Conservation (phyloP, 2,329 filamentous ascomycete genomes). For the Ophiostoma himal-ulmi region DNA sequence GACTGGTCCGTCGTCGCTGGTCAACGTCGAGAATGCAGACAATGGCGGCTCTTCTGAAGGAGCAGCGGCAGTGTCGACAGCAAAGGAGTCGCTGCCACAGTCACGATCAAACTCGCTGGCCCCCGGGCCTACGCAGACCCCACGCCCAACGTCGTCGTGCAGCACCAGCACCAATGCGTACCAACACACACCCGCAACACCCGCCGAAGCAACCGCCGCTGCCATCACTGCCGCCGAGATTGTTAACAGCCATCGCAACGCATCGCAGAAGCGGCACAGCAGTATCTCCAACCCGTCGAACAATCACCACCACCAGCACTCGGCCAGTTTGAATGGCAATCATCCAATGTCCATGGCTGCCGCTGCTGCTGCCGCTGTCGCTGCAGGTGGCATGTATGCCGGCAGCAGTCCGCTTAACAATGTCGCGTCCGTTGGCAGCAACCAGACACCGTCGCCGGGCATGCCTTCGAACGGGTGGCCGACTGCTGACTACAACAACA, state of each 20-base stretch:
- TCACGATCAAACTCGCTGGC: constrained; percentile 1
- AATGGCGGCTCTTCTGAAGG: neutral
- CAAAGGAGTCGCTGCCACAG: neutral
- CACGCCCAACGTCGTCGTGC: constrained; percentile 23
- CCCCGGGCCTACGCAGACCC: constrained; percentile 10
- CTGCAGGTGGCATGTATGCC: constrained; percentile 1
- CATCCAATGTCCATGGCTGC: neutral
- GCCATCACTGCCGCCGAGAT: constrained; percentile 26
- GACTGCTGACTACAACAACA: constrained; percentile 12
- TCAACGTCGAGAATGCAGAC: neutral
- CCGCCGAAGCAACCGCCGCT: constrained; percentile 24
- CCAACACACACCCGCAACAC: constrained; percentile 25
- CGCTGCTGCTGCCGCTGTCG: neutral
- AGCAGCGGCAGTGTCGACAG: neutral
- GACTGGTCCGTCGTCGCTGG: neutral
- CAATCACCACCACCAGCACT: neutral
- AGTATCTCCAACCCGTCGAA: neutral
- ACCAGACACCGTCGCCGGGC: constrained; percentile 39
- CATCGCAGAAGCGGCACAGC: constrained; percentile 13
- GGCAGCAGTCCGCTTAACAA: constrained; percentile 15
- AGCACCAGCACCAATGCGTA: constrained; percentile 20
- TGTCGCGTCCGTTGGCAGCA: neutral
- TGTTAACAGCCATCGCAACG: constrained; percentile 25
- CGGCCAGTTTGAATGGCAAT: neutral
- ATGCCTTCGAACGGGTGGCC: constrained; percentile 43